phyloP scores from a whole-genome alignment of 2,329 filamentous ascomycete species.

The Emericellopsis cladophorae region DNA sequence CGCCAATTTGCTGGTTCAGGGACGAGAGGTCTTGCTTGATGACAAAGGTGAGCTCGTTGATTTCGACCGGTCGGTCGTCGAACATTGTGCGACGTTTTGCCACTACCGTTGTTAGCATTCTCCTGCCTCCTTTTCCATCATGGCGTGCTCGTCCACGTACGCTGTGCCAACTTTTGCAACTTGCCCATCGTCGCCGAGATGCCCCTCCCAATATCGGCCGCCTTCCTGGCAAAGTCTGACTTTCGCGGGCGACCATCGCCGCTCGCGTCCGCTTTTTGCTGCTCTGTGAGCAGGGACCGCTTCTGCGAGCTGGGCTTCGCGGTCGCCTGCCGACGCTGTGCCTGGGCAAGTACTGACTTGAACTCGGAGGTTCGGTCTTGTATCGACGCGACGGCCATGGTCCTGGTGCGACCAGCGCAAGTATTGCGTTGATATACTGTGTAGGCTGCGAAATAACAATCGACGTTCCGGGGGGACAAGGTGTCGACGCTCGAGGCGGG shows the following conservation, averaged over 20 bases:
- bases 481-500: no score
- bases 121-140: not conserved
- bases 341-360: constrained; percentile 76
- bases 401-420: constrained; percentile 22
- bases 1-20: constrained; percentile 74
- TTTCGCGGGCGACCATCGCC: constrained; percentile 44
- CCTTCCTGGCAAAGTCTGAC: constrained; percentile 86
- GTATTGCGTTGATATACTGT: not conserved
- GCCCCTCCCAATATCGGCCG: constrained; percentile 81
- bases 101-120: constrained; percentile 31
- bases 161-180: constrained; percentile 80
- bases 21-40: constrained; percentile 93
- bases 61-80: constrained; percentile 91
- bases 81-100: constrained; percentile 96
- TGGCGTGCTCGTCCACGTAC: constrained; percentile 30
- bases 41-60: constrained; percentile 91
- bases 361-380: constrained; percentile 97
- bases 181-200: constrained; percentile 92
- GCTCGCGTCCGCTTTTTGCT: constrained; percentile 53
- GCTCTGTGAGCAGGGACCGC: constrained; percentile 64
- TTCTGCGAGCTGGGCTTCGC: constrained; percentile 69
- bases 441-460: no score
- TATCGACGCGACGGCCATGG: constrained; percentile 61
- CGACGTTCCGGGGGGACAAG: no score
- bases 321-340: constrained; percentile 65